A percentile compares a stretch with the other conserved stretches of the same genome.
Evolutionary conservation across 2,329 filamentous ascomycete species (phyloP).

Genomic region (Shiraia sp.): DNA sequence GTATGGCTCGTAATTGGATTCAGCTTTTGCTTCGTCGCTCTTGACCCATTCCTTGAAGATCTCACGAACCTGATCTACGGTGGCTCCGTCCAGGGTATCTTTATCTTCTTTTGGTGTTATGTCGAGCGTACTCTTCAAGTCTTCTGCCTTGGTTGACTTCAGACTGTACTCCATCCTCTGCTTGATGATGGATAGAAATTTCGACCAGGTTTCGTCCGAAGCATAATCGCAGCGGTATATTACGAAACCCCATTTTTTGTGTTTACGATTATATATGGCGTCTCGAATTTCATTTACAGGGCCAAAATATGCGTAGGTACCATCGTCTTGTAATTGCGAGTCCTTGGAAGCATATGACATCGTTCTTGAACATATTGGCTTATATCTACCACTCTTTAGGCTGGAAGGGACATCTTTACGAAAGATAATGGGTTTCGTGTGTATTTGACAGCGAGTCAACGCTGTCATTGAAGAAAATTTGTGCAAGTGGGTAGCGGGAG

Average conservation of each 20-base stretch:
- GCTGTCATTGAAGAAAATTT: no score
- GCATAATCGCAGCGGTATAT: slow-evolving; percentile 15
- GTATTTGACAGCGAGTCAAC: no score
- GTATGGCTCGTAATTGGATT: background rate
- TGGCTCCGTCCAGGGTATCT: slow-evolving; percentile 1
- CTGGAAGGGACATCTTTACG: no score
- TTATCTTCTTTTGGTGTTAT: slow-evolving; percentile 3
- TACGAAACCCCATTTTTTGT: slow-evolving; percentile 12
- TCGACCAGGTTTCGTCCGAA: slow-evolving; percentile 5
- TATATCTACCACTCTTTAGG: no score
- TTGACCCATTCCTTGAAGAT: slow-evolving; percentile 1
- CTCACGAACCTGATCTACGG: background rate
- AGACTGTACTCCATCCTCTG: background rate
- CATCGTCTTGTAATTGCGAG: no score
- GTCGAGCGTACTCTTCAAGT: background rate
- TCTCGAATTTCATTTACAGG: no score
- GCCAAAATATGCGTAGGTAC: no score
- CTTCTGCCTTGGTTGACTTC: background rate
- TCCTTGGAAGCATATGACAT: no score
- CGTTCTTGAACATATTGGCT: no score
- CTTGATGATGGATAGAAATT: slow-evolving; percentile 6
- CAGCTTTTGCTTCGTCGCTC: slow-evolving; percentile 1
- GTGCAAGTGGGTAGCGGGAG: no score
- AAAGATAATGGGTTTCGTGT: no score
- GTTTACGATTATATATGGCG: no score